Evolutionary conservation across 228 moss, liverwort and hornwort species (phyloP).

Genomic region (Sphagnum magellanicum): DNA sequence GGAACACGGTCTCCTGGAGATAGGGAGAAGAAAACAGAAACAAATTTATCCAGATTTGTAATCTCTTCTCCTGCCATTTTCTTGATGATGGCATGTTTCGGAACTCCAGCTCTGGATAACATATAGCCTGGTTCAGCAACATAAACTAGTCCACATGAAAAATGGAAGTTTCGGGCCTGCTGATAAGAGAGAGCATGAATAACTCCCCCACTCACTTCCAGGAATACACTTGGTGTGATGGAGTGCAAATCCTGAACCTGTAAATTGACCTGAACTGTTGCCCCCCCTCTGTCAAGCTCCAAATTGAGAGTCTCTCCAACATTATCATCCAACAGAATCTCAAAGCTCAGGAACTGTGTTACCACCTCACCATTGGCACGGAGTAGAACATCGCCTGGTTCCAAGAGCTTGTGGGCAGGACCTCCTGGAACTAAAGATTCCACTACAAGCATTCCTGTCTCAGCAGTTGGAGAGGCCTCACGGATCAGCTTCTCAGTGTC

Average conservation of each 20-base stretch:
- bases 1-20: conserved; percentile 67
- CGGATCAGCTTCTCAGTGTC: conserved; percentile 83
- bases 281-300: conserved; percentile 79
- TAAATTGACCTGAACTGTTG: conserved; percentile 42
- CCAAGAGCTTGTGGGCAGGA: conserved; percentile 62
- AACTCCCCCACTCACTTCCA: conserved; percentile 86
- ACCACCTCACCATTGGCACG: conserved; percentile 57
- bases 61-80: conserved; percentile 86
- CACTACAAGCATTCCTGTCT: conserved; percentile 90
- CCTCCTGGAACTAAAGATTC: conserved; percentile 81
- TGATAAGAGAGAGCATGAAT: conserved; percentile 85
- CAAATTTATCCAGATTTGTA: conserved; percentile 47
- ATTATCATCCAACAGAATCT: conserved; percentile 66
- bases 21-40: conserved; percentile 55
- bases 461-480: conserved; percentile 50
- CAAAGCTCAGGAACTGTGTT: conserved; percentile 74
- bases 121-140: conserved; percentile 91
- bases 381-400: conserved; percentile 80
- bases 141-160: conserved; percentile 74
- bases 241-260: conserved; percentile 75
- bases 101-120: conserved; percentile 81
- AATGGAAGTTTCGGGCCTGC: conserved; percentile 84
- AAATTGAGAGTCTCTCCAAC: conserved; percentile 46
- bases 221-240: conserved; percentile 69
- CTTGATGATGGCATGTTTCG: conserved; percentile 84